phyloP scores from a whole-genome alignment of 2,329 filamentous ascomycete genomes.

The Cryphonectria parasitica region DNA sequence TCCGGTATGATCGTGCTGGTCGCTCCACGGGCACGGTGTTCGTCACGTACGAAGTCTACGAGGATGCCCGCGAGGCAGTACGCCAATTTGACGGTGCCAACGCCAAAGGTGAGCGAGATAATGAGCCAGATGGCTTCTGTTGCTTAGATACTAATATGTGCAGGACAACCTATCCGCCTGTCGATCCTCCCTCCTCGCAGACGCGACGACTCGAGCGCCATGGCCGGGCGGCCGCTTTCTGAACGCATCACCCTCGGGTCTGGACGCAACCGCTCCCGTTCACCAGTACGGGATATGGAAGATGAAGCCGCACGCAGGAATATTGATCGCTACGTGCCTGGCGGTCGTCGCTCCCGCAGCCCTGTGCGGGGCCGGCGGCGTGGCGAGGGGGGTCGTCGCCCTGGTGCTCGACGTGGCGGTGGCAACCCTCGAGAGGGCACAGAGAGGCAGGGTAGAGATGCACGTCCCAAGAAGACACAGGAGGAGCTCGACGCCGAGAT shows the following conservation, averaged over 20 bases:
- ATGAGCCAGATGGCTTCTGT: conserved; percentile 13
- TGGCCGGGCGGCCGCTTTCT: conserved; percentile 60
- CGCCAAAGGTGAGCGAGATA: conserved; percentile 67
- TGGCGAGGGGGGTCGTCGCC: conserved; percentile 47
- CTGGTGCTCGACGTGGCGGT: conserved; percentile 45
- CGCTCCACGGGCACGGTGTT: conserved; percentile 85
- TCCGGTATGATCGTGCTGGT: conserved; percentile 85
- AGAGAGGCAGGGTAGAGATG: conserved; percentile 51
- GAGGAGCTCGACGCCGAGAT: conserved; percentile 96
- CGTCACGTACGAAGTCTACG: conserved; percentile 74
- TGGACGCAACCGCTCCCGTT: conserved; percentile 66
- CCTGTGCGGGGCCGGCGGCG: conserved; percentile 51
- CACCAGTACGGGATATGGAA: conserved; percentile 51
- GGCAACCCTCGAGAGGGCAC: conserved; percentile 45
- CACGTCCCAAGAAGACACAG: conserved; percentile 79
- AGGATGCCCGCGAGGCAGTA: conserved; percentile 76
- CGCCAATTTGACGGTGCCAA: conserved; percentile 87
- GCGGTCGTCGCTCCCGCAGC: conserved; percentile 60
- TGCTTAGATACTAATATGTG: conserved; percentile 41
- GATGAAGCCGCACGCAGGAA: conserved; percentile 66
- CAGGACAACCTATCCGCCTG: conserved; percentile 75
- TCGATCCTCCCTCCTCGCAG: conserved; percentile 60
- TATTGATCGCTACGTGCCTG: conserved; percentile 81
- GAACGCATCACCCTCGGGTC: conserved; percentile 62
- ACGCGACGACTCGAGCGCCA: conserved; percentile 56